Percentiles rank a stretch among this genome's conserved stretches.
Evolutionary conservation across 2,329 filamentous ascomycete genomes (phyloP).

Genomic region (Harringtonia aguacate): DNA sequence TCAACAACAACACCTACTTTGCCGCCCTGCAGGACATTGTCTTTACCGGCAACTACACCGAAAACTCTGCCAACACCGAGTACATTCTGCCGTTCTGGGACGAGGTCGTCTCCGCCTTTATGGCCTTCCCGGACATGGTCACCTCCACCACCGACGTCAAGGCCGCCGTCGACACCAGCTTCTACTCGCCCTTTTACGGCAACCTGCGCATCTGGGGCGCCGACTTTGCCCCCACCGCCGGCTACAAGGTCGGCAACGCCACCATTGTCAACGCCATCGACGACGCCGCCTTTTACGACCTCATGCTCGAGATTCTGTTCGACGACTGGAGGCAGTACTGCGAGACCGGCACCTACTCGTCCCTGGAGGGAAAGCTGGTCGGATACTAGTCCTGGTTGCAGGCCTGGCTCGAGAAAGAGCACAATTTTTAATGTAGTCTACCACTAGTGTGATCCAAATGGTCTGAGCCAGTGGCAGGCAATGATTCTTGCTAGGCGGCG

Average conservation of each 20-base stretch:
- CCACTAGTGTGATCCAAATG: too few species aligned
- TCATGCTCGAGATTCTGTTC: conserved; percentile 4
- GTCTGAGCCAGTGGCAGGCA: too few species aligned
- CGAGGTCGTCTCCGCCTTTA: conserved; percentile 5
- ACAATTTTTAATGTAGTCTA: too few species aligned
- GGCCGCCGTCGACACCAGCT: conserved; percentile 5
- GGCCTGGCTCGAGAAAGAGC: too few species aligned
- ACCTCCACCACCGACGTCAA: not conserved
- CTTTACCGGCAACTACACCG: conserved; percentile 5
- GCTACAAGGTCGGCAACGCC: conserved; percentile 1
- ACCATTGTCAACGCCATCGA: conserved; percentile 2
- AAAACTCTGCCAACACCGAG: not conserved
- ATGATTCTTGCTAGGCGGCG: too few species aligned
- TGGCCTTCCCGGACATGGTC: conserved; percentile 5
- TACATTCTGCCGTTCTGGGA: conserved; percentile 6
- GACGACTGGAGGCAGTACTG: conserved; percentile 5
- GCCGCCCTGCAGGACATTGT: conserved; percentile 1
- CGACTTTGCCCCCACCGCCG: conserved; percentile 3
- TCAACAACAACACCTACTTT: conserved; percentile 7
- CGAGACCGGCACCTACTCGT: not conserved
- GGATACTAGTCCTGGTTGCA: too few species aligned
- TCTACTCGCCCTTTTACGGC: conserved; percentile 7
- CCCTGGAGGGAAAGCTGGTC: conserved; percentile 1
- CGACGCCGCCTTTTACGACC: conserved; percentile 2
- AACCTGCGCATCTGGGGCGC: conserved; percentile 4